Conservation (phyloP, 345 rosid species). For the Corymbia maculata region DNA sequence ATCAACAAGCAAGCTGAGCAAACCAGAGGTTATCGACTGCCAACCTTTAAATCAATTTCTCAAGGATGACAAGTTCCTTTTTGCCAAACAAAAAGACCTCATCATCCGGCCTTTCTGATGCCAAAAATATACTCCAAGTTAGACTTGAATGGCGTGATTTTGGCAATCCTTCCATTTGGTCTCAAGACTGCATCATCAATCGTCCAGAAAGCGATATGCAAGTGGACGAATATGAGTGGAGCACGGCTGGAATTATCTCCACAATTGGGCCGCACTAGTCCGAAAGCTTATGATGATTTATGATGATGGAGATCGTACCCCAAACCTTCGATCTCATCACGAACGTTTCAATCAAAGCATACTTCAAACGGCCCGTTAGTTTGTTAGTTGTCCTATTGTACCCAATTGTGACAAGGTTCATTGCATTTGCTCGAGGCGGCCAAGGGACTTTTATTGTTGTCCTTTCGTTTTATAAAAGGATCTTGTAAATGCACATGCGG, state of each 20-base stretch:
- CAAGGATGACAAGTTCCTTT: neutral
- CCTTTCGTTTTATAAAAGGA: too few relatives aligned
- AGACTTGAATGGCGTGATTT: neutral
- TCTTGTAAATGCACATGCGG: too few relatives aligned
- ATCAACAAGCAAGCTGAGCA: neutral
- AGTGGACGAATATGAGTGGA: neutral
- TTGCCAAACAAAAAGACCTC: neutral
- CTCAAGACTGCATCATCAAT: neutral
- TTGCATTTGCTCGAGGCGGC: too few relatives aligned
- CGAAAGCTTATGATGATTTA: neutral
- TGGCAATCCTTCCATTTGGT: neutral
- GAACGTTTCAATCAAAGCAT: neutral
- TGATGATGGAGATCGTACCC: neutral
- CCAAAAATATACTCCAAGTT: neutral
- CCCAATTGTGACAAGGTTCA: too few relatives aligned
- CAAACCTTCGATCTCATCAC: neutral
- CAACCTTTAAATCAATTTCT: neutral
- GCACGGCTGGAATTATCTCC: neutral
- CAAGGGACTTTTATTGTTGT: too few relatives aligned
- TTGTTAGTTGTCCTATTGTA: too few relatives aligned
- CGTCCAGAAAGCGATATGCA: neutral
- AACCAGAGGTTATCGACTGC: neutral
- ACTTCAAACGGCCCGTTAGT: too few relatives aligned
- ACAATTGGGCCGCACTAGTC: neutral
- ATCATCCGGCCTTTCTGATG: neutral